Evolutionary conservation across 2,329 filamentous ascomycete genomes (phyloP).

Genomic region (Thermoascus crustaceus): DNA sequence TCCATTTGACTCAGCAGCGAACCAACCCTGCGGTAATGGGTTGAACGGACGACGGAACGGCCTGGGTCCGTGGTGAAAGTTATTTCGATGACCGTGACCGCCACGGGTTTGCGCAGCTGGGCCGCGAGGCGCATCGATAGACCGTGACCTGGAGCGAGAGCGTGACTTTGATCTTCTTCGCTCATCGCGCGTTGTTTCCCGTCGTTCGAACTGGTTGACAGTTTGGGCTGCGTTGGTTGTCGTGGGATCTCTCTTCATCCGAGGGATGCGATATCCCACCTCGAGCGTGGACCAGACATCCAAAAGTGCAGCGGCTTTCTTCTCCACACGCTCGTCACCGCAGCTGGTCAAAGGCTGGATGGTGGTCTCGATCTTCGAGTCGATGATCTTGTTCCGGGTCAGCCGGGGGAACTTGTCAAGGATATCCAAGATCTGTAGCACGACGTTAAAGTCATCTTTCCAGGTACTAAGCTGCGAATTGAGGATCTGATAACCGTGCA

Average conservation of each 20-base stretch:
- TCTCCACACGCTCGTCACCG: slow-evolving; percentile 66
- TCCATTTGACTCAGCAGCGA: slow-evolving; percentile 64
- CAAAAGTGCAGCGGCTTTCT: slow-evolving; percentile 62
- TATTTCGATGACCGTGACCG: slow-evolving; percentile 50
- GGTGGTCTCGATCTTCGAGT: slow-evolving; percentile 85
- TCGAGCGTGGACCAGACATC: slow-evolving; percentile 85
- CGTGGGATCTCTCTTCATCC: slow-evolving; percentile 74
- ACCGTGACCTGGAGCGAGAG: slow-evolving; percentile 42
- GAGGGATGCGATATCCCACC: slow-evolving; percentile 83
- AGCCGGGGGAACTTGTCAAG: slow-evolving; percentile 81
- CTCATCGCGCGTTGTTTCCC: slow-evolving; percentile 42
- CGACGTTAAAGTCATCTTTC: slow-evolving; percentile 80
- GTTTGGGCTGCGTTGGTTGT: slow-evolving; percentile 43
- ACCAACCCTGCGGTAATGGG: slow-evolving; percentile 77
- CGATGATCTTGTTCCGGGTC: slow-evolving; percentile 93
- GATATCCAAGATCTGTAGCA: slow-evolving; percentile 82
- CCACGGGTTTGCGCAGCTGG: slow-evolving; percentile 40
- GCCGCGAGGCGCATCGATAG: slow-evolving; percentile 37
- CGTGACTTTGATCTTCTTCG: slow-evolving; percentile 42
- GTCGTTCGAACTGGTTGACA: slow-evolving; percentile 56
- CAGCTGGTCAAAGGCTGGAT: slow-evolving; percentile 61
- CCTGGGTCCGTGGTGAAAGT: slow-evolving; percentile 49
- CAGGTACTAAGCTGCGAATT: slow-evolving; percentile 80
- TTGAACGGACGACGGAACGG: slow-evolving; percentile 49
- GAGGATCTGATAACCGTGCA: slow-evolving; percentile 95